phyloP scores from a whole-genome alignment of 176 grass and related monocot species.

The Carex myosuroides region DNA sequence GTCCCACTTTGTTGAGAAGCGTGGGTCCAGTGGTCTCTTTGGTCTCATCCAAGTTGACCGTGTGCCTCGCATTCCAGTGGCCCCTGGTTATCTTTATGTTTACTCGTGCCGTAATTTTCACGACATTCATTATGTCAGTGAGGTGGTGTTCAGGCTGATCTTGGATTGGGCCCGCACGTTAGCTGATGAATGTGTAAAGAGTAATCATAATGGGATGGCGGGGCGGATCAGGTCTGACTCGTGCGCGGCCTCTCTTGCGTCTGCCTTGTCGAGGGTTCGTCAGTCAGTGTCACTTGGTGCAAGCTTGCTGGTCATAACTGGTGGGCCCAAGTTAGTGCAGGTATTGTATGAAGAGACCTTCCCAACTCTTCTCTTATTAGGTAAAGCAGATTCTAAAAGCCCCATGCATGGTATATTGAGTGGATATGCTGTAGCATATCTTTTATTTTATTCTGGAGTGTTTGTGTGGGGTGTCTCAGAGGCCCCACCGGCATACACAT shows the following conservation, averaged over 20 bases:
- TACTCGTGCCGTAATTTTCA: slow-evolving; percentile 46
- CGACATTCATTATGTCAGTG: slow-evolving; percentile 48
- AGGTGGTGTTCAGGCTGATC: slow-evolving; percentile 55
- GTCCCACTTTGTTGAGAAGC: slow-evolving; percentile 22
- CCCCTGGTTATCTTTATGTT: slow-evolving; percentile 53
- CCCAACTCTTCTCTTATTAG: slow-evolving; percentile 58
- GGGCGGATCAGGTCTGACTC: slow-evolving; percentile 37
- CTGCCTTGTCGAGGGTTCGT: slow-evolving; percentile 39
- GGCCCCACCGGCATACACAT: not conserved
- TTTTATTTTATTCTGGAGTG: slow-evolving; percentile 28
- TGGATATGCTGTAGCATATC: slow-evolving; percentile 59
- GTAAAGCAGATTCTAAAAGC: slow-evolving; percentile 28
- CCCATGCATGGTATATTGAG: slow-evolving; percentile 42
- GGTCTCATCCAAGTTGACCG: slow-evolving; percentile 25
- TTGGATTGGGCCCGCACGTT: slow-evolving; percentile 40
- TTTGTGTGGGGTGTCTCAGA: slow-evolving; percentile 20
- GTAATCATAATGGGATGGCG: not conserved
- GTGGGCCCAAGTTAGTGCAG: slow-evolving; percentile 49
- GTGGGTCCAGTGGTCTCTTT: slow-evolving; percentile 42
- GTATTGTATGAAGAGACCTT: slow-evolving; percentile 54
- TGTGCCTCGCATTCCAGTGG: slow-evolving; percentile 18
- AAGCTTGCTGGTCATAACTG: slow-evolving; percentile 51
- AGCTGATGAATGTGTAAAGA: slow-evolving; percentile 40
- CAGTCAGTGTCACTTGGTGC: slow-evolving; percentile 52
- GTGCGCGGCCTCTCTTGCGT: slow-evolving; percentile 34